Evolutionary conservation across 2,329 filamentous ascomycete species (phyloP).

Genomic region (Phyllosticta paracitricarpa): DNA sequence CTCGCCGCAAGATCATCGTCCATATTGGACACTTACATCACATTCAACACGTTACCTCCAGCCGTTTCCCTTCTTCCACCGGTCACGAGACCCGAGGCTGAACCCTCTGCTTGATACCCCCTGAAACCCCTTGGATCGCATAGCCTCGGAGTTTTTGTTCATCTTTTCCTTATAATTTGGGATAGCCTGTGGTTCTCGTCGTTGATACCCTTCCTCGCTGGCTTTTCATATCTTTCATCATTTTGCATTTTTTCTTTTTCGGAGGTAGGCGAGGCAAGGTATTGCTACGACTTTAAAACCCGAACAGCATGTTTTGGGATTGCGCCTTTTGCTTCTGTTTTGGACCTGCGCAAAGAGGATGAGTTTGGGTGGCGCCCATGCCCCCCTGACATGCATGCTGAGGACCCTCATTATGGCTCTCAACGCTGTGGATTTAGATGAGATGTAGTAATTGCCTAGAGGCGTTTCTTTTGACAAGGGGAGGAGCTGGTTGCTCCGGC

Average conservation of each 20-base stretch:
- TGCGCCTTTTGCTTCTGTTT: background rate
- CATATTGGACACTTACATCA: slow-evolving; percentile 6
- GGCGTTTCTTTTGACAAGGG: background rate
- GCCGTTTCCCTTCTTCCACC: slow-evolving; percentile 6
- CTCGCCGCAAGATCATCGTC: slow-evolving; percentile 2
- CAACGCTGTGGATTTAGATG: background rate
- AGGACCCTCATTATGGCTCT: background rate
- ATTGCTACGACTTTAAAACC: background rate
- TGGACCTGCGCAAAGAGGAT: background rate
- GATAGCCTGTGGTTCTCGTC: slow-evolving; percentile 3
- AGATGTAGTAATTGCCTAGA: background rate
- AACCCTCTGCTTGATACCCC: slow-evolving; percentile 6
- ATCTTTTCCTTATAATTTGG: background rate
- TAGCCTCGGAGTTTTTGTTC: slow-evolving; percentile 9
- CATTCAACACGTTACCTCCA: slow-evolving; percentile 7
- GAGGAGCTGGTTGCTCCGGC: background rate
- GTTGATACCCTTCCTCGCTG: slow-evolving; percentile 6
- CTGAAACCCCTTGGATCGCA: slow-evolving; percentile 4
- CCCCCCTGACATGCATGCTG: background rate
- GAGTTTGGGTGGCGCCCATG: background rate
- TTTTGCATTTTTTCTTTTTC: background rate
- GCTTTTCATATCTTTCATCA: background rate
- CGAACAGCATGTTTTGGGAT: background rate
- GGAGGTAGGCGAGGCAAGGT: background rate
- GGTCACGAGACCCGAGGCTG: background rate